Evolutionary conservation across 306 rosid genomes (phyloP), one percentile per base, ranked within the genome.

Genomic region (Acacia confusa): DNA sequence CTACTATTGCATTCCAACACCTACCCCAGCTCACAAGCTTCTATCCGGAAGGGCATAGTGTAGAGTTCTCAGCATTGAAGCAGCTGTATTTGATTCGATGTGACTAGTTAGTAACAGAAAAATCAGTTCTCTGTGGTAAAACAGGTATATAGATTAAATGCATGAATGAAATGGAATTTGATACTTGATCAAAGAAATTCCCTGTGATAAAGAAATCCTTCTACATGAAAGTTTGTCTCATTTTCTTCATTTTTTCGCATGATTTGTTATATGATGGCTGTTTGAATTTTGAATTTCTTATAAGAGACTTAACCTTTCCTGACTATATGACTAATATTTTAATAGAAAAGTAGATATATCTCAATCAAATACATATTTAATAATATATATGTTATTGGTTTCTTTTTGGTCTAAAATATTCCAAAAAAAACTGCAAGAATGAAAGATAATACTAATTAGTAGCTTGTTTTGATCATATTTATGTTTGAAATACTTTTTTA

Each of bases 11-110:
- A 70, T 24, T 6, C 1, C 32, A 76, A 58, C 67, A 4, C 15
- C n/a, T 63, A 28, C 40, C 40, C 9, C 38, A 28, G n/a, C 40
- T 63, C 5, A 28, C 20, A 9, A 63, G 69, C 14, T 63, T 63
- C 69, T 63, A 15, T 63, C n/a, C 15, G 69, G 20, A 13, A 30
- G 14, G 1, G 6, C 67, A 53, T 36, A 52, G 7, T 20, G n/a
- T 74, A 6, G 57, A 45, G 27, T 82, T 47, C 10, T 77, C 73
- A 44, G 67, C 30, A 34, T 76, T 82, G 81, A 58, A 38, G 78
- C 13, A 11, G 10, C 7, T 74, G 19, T 13, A 1, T 24, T 43
- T 82, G 47, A 4, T 30, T 22, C 14, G 4, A 36, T 74, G 85
- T 47, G 8, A 14, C 32, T 76, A 69, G 32, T 2, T 77, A n/a